Conservation (phyloP, 208 protist genomes). For the Trypanosoma boissoni region DNA sequence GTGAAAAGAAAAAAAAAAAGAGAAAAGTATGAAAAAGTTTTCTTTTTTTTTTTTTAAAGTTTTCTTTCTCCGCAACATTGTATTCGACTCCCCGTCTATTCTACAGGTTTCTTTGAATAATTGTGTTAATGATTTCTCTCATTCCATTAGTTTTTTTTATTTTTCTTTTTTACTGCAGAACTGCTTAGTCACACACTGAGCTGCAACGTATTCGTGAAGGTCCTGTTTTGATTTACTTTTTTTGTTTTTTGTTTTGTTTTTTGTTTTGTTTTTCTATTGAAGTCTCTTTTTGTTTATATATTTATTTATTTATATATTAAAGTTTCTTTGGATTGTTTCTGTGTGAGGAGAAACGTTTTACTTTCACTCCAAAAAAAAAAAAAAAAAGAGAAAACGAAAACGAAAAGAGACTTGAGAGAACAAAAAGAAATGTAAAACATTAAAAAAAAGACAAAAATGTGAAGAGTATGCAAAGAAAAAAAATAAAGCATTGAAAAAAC, state of each 20-base stretch:
- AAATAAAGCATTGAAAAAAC: neutral
- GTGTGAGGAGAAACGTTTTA: too few relatives aligned
- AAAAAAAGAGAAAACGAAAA: neutral
- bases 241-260: constrained; percentile 22
- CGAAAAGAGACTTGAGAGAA: neutral
- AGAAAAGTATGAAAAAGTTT: too few relatives aligned
- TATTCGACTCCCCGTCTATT: too few relatives aligned
- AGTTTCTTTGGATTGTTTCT: too few relatives aligned
- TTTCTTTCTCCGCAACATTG: too few relatives aligned
- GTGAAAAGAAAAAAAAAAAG: neutral
- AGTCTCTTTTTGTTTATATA: constrained; percentile 6
- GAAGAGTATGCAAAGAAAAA: neutral
- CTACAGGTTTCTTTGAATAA: too few relatives aligned
- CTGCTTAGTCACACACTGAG: too few relatives aligned
- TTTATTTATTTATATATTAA: neutral
- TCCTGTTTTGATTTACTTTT: constrained; percentile 7
- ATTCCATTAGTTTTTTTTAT: neutral
- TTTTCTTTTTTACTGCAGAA: neutral
- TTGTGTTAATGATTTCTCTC: too few relatives aligned
- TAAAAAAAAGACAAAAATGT: neutral
- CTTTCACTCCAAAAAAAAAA: neutral
- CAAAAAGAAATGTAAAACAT: neutral
- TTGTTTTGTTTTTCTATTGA: constrained; percentile 19
- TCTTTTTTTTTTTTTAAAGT: too few relatives aligned
- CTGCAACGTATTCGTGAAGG: too few relatives aligned